Evolutionary conservation across 495 filamentous ascomycete genomes (phyloP), one percentile per base, ranked within the genome.

Genomic region (Aspergillus sclerotioniger): DNA sequence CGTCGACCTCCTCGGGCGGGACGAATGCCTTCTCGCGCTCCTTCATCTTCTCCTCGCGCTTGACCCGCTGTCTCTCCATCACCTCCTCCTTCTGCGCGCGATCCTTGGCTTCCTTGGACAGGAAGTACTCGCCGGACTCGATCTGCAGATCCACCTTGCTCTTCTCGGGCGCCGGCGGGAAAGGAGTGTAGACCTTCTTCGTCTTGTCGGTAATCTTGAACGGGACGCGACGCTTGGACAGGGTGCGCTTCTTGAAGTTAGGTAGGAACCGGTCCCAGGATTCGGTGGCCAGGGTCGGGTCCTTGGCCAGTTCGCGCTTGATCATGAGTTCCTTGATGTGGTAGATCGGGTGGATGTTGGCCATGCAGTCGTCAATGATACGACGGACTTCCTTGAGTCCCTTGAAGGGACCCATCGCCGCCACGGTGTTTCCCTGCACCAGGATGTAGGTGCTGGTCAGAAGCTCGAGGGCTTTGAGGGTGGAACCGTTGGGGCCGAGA

Each of bases 301-400:
- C 93, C 73, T 97, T 96, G 49, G 88, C 89, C n/a, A 99, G 80
- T 74, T 99, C 95, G 28, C 92, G 88, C 77, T 96, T 96, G 77
- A 99, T 96, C 94, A 98, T 97, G 68, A 98, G 82, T 71, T 97
- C 92, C 78, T 99, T 99, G 78, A 99, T 93, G 66, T 92, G 85
- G 73, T 95, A 96, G 63, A 92, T 92, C 2, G 89, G 88, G 68
- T 95, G 91, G 61, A 96, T 86, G 70, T 99, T 99, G 33, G 84
- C 84, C 95, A 99, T 98, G 74, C 91, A 96, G 71, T 97, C 94
- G 70, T 96, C 87, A 6, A 99, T 82, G 8, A 98, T 86, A 16
- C 91, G 80, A 50, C 95, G 87, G 10, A 96, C 86, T 67, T 97
- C 92, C 72, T 98, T 98, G 44, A 99, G 72, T 13, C 92, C 91